phyloP scores from a whole-genome alignment of 306 rosid genomes.

The Begonia masoniana region DNA sequence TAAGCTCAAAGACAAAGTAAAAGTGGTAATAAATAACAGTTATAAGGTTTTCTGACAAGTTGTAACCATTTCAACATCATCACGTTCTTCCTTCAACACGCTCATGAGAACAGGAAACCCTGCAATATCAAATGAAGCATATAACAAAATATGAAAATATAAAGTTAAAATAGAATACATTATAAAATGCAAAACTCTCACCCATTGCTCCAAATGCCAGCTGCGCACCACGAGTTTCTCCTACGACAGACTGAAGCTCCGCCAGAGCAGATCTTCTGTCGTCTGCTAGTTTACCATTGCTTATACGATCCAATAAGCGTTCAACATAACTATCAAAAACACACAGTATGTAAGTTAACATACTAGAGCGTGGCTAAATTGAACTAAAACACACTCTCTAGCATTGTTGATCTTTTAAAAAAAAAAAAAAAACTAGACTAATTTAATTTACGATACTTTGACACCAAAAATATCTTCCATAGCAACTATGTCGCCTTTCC shows the following conservation, averaged over 20 bases:
- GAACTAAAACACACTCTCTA: no score
- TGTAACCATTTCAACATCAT: constrained; percentile 85
- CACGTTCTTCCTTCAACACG: constrained; percentile 76
- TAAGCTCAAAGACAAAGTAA: neutral
- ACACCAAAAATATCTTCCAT: no score
- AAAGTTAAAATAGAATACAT: neutral
- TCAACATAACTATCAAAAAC: constrained; percentile 53
- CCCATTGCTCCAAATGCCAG: constrained; percentile 96
- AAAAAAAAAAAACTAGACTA: no score
- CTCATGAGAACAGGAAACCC: constrained; percentile 76
- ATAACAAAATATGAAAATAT: constrained; percentile 1
- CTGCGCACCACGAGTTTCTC: constrained; percentile 62
- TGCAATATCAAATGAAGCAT: constrained; percentile 20
- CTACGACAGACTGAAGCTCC: constrained; percentile 85
- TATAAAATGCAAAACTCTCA: constrained; percentile 14
- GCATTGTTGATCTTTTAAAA: no score
- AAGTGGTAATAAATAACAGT: neutral
- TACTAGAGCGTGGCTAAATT: neutral
- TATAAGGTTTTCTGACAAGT: constrained; percentile 7
- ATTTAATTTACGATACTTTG: no score
- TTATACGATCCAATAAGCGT: constrained; percentile 80
- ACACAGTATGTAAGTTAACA: constrained; percentile 1
- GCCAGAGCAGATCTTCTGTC: constrained; percentile 78
- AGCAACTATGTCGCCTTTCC: no score
- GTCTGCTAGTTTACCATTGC: constrained; percentile 80